Evolutionary conservation across 139 green algal genomes (phyloP), one percentile per base, ranked within the genome.

Genomic region (Chlamydomonas applanata): DNA sequence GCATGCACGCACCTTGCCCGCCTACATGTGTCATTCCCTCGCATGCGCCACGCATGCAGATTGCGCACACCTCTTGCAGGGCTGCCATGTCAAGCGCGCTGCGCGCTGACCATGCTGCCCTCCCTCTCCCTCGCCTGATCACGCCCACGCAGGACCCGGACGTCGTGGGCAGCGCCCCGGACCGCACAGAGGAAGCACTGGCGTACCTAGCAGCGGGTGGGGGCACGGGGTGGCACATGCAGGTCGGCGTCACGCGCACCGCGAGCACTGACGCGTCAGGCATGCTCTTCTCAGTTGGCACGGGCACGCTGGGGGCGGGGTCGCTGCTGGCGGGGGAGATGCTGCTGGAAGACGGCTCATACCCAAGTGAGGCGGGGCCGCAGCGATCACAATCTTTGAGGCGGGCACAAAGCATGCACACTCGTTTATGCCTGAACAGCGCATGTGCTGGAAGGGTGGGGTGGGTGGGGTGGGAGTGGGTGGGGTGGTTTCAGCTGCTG

Each of bases 141-240:
- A 7, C 29, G 59, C 59, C 17, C n/a, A 36, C n/a, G 24, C 59
- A 30, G 14, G 46, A 52, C 11, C 29, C 69, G 3, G 69, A 65
- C 27, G 24, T n/a, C n/a, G 52, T 17, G 4, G 67, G 67, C n/a
- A 63, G 56, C 27, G 46, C 57, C 16, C 35, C 35, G 25, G 84
- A 85, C 34, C 60, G 72, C 36, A 73, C 85, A 67, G 84, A 86
- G 7, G 84, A 89, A 32, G 78, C 80, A 0, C 73, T 89, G 16
- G 66, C 72, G 25, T 84, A 83, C 70, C 75, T 89, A 7, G 14
- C 72, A 17, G 77, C 83, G 1, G 82, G 74, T 54, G 76, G 76
- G 19, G 74, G 70, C 24, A n/a, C 44, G 25, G 71, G 71, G 3
- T 70, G 57, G 71, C 70, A 70, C 57, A 77, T 77, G 71, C 72